These are phyloP conservation scores for Blastobotrys robertii DNA, from an alignment of 805 yeast species.

Conservation along the genomic window DNA sequence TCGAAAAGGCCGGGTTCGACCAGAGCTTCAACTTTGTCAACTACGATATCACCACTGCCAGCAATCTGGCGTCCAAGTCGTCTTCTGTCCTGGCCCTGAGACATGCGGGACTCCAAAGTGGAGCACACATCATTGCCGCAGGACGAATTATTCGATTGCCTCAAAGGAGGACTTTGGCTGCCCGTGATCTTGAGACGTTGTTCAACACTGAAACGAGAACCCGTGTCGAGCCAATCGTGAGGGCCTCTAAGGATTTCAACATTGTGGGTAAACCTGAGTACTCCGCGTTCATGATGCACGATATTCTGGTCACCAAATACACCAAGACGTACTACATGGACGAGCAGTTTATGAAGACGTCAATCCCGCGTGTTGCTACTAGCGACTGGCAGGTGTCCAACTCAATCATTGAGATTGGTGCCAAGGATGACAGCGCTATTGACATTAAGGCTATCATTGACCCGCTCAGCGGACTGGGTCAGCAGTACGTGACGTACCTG, in stretches of 20 bases:
- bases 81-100: too few relatives aligned
- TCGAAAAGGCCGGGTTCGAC: too few relatives aligned
- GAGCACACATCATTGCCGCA: neutral
- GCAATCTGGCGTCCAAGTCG: too few relatives aligned
- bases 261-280: neutral
- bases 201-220: too few relatives aligned
- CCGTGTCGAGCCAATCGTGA: too few relatives aligned
- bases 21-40: too few relatives aligned
- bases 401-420: constrained; percentile 37
- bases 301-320: constrained; percentile 13
- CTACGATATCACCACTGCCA: too few relatives aligned
- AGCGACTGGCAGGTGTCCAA: constrained; percentile 15
- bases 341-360: constrained; percentile 4
- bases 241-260: too few relatives aligned
- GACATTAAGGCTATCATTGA: constrained; percentile 54
- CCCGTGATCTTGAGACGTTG: neutral
- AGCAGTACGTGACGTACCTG: constrained; percentile 42
- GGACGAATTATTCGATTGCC: neutral
- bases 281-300: constrained; percentile 6
- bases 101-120: neutral
- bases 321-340: constrained; percentile 10
- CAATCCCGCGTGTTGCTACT: constrained; percentile 19
- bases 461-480: constrained; percentile 65
- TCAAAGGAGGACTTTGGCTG: neutral
- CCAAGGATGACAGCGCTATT: constrained; percentile 23